phyloP scores from a whole-genome alignment of 129 eudicot genomes.

The Smallanthus sonchifolius region DNA sequence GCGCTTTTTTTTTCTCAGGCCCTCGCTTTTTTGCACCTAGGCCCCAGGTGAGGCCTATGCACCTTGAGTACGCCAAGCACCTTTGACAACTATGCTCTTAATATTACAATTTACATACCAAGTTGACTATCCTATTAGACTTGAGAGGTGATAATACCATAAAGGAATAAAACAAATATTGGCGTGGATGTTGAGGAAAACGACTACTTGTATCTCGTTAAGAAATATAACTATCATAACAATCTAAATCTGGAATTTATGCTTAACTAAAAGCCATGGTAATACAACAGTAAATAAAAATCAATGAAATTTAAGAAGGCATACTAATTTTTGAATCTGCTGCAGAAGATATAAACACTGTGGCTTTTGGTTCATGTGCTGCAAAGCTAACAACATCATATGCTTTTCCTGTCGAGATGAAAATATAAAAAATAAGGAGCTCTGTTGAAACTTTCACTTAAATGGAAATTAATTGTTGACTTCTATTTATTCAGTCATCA shows the following conservation, averaged over 20 bases:
- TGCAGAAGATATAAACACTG: constrained; percentile 57
- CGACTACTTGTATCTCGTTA: not conserved
- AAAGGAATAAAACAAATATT: not conserved
- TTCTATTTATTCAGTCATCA: not conserved
- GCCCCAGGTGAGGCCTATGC: too few species aligned
- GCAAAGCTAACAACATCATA: constrained; percentile 54
- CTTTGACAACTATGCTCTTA: not conserved
- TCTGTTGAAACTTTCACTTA: not conserved
- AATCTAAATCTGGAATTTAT: not conserved
- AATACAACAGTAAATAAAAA: not conserved
- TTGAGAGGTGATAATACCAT: not conserved
- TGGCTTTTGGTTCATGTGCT: constrained; percentile 57
- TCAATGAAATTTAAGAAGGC: not conserved
- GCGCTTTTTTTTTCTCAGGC: too few species aligned
- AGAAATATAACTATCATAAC: not conserved
- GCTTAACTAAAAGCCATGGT: not conserved
- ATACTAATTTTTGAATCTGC: constrained; percentile 63
- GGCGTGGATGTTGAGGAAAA: not conserved
- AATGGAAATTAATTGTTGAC: not conserved
- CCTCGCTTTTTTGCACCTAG: too few species aligned
- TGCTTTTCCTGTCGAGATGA: constrained; percentile 56
- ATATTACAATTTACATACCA: not conserved
- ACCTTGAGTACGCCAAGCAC: too few species aligned
- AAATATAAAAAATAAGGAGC: not conserved
- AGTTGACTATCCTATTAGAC: not conserved